A percentile compares a stretch with the other conserved stretches of the same genome.
Evolutionary conservation across 345 rosid species (phyloP).

Genomic region (Citrus glauca): DNA sequence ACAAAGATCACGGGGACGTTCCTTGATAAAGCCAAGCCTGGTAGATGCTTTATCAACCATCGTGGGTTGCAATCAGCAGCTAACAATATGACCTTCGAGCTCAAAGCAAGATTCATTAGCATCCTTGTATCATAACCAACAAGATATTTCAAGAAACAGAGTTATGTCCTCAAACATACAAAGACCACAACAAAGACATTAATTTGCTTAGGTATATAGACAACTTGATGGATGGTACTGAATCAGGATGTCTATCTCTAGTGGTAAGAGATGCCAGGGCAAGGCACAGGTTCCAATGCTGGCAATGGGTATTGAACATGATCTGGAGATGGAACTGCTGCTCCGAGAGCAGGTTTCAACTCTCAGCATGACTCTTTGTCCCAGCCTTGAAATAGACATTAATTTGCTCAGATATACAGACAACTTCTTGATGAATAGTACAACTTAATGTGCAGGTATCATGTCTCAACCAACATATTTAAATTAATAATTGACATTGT

Average conservation of each 20-base stretch:
- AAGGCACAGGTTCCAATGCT: too few species aligned
- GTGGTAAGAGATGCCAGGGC: too few species aligned
- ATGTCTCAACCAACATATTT: neutral
- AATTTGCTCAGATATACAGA: neutral
- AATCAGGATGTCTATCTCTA: too few species aligned
- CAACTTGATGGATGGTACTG: neutral
- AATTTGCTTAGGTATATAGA: neutral
- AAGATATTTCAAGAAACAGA: neutral
- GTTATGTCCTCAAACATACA: neutral
- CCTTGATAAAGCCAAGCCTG: conserved; percentile 56
- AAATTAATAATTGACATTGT: neutral
- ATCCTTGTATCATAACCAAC: neutral
- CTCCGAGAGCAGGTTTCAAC: too few species aligned
- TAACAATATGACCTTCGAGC: conserved; percentile 49
- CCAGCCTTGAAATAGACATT: neutral
- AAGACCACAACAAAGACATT: neutral
- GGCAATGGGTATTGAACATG: too few species aligned
- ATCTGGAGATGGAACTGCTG: too few species aligned
- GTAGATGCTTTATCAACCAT: conserved; percentile 69
- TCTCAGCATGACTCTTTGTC: too few species aligned
- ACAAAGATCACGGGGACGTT: conserved; percentile 53
- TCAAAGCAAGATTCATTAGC: neutral
- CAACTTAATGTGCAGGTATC: neutral
- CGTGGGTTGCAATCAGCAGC: conserved; percentile 72
- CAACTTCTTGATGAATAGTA: neutral